Percentiles rank a stretch among this genome's conserved stretches.
These are phyloP conservation scores for Solanum appendiculatum DNA, from an alignment of 257 asterid species.

Conservation along the genomic window DNA sequence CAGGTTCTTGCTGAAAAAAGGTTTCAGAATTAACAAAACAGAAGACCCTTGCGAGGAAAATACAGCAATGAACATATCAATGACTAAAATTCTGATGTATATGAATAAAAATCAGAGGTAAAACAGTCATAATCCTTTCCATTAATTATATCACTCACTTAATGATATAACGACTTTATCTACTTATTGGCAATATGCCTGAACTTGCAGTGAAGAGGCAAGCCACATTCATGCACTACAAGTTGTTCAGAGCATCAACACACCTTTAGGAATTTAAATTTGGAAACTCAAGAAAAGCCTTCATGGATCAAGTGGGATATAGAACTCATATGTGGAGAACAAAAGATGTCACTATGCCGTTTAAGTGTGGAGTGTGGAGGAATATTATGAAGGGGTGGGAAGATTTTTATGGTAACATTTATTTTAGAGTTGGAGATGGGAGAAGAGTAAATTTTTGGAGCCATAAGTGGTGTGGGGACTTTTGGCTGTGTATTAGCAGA, in stretches of 20 bases:
- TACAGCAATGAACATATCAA: neutral
- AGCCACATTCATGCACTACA: neutral
- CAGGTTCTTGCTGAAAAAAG: constrained; percentile 61
- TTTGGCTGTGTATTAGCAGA: neutral
- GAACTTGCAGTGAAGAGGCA: neutral
- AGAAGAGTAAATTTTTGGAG: neutral
- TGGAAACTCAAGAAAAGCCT: neutral
- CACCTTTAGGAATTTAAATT: neutral
- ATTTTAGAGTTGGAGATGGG: neutral
- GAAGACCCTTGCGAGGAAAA: neutral
- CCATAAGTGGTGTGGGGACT: neutral
- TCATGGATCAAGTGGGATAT: neutral
- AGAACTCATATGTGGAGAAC: neutral
- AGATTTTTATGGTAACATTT: neutral
- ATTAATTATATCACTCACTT: neutral
- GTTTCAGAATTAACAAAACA: neutral
- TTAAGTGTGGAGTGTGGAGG: neutral
- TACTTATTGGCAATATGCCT: neutral
- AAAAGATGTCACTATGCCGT: neutral
- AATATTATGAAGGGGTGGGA: neutral
- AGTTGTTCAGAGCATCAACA: neutral
- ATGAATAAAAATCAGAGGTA: neutral
- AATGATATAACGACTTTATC: neutral
- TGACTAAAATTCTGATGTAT: neutral
- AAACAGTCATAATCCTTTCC: neutral